phyloP scores from a whole-genome alignment of 495 filamentous ascomycete species.

The Talaromyces nanjingensis region DNA sequence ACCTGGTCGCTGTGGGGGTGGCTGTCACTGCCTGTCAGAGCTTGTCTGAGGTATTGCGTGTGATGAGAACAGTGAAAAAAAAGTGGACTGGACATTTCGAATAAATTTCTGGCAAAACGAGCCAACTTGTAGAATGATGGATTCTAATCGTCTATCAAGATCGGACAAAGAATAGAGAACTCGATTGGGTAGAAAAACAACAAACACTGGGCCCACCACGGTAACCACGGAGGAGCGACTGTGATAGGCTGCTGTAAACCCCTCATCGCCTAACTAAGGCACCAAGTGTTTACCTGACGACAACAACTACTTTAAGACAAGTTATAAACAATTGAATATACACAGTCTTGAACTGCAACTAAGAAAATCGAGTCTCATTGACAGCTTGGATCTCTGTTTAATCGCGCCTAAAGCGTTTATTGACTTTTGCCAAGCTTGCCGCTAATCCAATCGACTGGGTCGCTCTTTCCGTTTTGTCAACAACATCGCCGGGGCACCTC shows the following conservation, averaged over 20 bases:
- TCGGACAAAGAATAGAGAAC: not conserved
- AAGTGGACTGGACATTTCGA: too few species aligned
- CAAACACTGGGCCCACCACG: not conserved
- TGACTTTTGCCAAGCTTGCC: constrained; percentile 3
- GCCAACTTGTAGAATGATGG: too few species aligned
- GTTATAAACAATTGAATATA: not conserved
- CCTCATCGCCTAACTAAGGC: not conserved
- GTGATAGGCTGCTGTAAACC: constrained; percentile 2
- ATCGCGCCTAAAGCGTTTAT: not conserved
- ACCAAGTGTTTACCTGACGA: not conserved
- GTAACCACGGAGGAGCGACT: not conserved
- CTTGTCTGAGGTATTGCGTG: too few species aligned
- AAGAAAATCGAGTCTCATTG: not conserved
- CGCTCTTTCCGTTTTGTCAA: not conserved
- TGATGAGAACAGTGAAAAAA: too few species aligned
- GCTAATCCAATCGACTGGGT: not conserved
- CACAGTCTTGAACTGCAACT: not conserved
- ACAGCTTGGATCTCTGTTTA: not conserved
- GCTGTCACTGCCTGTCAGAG: too few species aligned
- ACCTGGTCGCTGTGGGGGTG: too few species aligned
- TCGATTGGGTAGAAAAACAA: constrained; percentile 1
- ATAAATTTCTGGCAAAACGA: too few species aligned
- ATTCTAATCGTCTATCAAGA: too few species aligned
- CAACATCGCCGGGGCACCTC: not conserved
- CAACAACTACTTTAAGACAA: not conserved